phyloP scores from a whole-genome alignment of 805 yeast species.

The Yarrowia phangngaensis region DNA sequence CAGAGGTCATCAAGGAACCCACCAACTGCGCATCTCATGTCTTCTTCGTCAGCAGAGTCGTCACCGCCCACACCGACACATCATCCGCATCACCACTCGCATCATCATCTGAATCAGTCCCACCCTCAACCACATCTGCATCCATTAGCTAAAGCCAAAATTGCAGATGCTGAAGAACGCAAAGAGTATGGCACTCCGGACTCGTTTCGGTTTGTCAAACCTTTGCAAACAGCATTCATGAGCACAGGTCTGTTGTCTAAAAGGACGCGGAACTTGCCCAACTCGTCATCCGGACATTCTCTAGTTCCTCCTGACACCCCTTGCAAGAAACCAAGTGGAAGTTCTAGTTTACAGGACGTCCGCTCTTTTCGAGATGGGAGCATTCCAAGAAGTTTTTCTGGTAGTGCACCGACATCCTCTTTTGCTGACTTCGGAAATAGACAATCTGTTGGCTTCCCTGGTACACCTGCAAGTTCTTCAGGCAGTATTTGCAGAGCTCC shows the following conservation, averaged over 20 bases:
- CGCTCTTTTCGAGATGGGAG: constrained; percentile 3
- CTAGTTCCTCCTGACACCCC: constrained; percentile 61
- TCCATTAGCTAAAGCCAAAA: constrained; percentile 2
- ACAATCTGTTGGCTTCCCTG: constrained; percentile 2
- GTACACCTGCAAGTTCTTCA: background rate
- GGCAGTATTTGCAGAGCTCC: background rate
- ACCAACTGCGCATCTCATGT: constrained; percentile 32
- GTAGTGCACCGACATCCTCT: background rate
- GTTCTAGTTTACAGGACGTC: constrained; percentile 14
- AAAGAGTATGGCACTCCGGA: constrained; percentile 49
- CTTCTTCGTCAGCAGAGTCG: constrained; percentile 31
- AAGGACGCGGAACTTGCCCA: constrained; percentile 46
- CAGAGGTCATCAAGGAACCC: background rate
- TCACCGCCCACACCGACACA: constrained; percentile 26
- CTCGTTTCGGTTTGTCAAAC: constrained; percentile 67
- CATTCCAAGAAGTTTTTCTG: constrained; percentile 7
- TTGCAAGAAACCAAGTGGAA: constrained; percentile 46
- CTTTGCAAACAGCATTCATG: constrained; percentile 78
- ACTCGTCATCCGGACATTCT: constrained; percentile 30
- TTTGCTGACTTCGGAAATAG: too few species aligned
- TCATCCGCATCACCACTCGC: constrained; percentile 18
- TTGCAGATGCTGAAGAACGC: constrained; percentile 2
- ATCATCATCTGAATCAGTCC: constrained; percentile 27
- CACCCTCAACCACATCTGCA: constrained; percentile 16
- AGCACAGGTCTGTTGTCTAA: constrained; percentile 68